Conservation (phyloP, 2,329 filamentous ascomycete species). For the Trichophaea hybrida region DNA sequence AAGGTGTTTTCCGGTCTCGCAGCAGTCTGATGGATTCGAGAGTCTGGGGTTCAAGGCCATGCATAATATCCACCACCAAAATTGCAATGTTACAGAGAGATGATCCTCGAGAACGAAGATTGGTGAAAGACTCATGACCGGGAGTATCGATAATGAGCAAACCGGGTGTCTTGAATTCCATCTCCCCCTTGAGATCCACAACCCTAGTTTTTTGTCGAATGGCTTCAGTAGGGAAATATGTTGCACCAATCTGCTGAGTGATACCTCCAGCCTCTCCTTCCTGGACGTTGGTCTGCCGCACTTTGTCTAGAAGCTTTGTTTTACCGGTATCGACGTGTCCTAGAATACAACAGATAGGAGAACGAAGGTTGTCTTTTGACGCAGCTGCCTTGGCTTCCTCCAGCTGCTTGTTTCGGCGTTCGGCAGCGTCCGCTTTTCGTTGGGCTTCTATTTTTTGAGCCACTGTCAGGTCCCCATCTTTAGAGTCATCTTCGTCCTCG, state of each 20-base stretch:
- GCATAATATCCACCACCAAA: conserved; percentile 98
- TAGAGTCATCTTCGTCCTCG: conserved; percentile 49
- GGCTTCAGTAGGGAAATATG: conserved; percentile 93
- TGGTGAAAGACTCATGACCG: conserved; percentile 99
- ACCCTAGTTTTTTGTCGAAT: conserved; percentile 84
- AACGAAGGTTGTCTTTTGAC: conserved; percentile 87
- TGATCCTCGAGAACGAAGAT: conserved; percentile 88
- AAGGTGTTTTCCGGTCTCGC: conserved; percentile 85
- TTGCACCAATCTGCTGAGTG: conserved; percentile 97
- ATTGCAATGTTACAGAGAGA: conserved; percentile 99
- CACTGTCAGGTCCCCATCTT: conserved; percentile 64
- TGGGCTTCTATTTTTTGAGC: conserved; percentile 56
- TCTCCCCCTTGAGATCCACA: conserved; percentile 76
- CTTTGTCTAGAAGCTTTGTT: conserved; percentile 97
- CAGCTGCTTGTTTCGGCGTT: conserved; percentile 75
- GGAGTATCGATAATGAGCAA: conserved; percentile 94
- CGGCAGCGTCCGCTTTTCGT: conserved; percentile 76
- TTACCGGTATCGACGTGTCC: conserved; percentile 99
- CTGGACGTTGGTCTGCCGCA: conserved; percentile 95
- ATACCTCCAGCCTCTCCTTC: conserved; percentile 99
- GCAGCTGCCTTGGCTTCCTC: conserved; percentile 82
- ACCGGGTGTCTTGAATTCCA: conserved; percentile 96
- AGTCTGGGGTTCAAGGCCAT: conserved; percentile 93
- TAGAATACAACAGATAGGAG: conserved; percentile 98
- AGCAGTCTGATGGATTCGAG: conserved; percentile 93